A percentile compares a stretch with the other conserved stretches of the same genome.
phyloP scores from a whole-genome alignment of 2,329 filamentous ascomycete species.

The Paracamarosporium sp. region DNA sequence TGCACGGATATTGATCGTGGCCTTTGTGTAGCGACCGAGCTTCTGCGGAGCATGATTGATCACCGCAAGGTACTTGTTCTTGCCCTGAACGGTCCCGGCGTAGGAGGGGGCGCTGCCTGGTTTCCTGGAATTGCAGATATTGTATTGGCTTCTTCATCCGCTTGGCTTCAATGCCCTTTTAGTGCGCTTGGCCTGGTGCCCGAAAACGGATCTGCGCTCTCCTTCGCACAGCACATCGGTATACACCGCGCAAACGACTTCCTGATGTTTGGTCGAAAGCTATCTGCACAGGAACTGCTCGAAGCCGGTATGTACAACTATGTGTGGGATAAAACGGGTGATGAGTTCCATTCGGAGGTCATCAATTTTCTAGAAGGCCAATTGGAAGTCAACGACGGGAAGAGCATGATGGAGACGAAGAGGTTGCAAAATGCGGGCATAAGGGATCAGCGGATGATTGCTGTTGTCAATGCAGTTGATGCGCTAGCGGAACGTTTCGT shows the following conservation, averaged over 20 bases:
- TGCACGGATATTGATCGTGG: background rate
- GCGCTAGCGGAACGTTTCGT: slow-evolving; percentile 58
- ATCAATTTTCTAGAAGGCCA: slow-evolving; percentile 52
- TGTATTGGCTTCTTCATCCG: slow-evolving; percentile 52
- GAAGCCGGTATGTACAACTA: slow-evolving; percentile 55
- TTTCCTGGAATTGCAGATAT: slow-evolving; percentile 58
- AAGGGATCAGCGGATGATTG: slow-evolving; percentile 53
- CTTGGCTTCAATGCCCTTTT: slow-evolving; percentile 59
- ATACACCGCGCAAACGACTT: slow-evolving; percentile 60
- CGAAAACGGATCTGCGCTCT: slow-evolving; percentile 56
- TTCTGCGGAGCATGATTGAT: slow-evolving; percentile 57
- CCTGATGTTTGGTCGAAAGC: slow-evolving; percentile 58
- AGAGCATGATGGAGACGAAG: slow-evolving; percentile 61
- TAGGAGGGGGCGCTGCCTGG: slow-evolving; percentile 60
- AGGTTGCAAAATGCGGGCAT: slow-evolving; percentile 56
- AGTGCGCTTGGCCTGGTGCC: slow-evolving; percentile 57
- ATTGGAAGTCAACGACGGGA: slow-evolving; percentile 56
- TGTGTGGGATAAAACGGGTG: slow-evolving; percentile 49
- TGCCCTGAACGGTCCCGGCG: slow-evolving; percentile 58
- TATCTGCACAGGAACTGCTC: slow-evolving; percentile 52
- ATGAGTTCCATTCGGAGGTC: slow-evolving; percentile 53
- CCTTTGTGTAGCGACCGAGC: slow-evolving; percentile 30
- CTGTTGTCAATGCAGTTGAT: slow-evolving; percentile 56
- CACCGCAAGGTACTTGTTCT: slow-evolving; percentile 60
- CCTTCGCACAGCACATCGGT: slow-evolving; percentile 56